phyloP scores from a whole-genome alignment of 129 eudicot genomes.

The Smallanthus sonchifolius region DNA sequence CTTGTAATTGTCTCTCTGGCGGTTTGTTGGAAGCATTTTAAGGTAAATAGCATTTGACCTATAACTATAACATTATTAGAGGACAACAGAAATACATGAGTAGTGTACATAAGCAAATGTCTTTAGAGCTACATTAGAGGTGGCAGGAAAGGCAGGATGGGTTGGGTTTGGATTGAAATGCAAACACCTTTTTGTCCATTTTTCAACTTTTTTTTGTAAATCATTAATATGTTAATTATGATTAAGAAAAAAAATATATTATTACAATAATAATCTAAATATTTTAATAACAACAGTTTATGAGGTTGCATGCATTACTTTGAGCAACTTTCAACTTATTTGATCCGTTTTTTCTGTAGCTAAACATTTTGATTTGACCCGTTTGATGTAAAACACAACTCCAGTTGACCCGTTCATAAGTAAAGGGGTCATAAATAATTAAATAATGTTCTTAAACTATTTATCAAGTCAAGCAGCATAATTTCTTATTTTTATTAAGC shows the following conservation, averaged over 20 bases:
- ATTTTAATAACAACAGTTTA: background rate
- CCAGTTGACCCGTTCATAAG: background rate
- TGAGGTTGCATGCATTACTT: background rate
- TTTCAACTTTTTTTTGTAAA: background rate
- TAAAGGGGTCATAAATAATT: background rate
- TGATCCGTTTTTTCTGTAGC: background rate
- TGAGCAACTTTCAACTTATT: background rate
- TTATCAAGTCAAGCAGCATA: background rate
- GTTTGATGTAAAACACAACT: background rate
- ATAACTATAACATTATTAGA: background rate
- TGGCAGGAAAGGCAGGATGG: background rate
- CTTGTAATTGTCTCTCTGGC: slow-evolving; percentile 49
- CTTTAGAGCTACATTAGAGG: background rate
- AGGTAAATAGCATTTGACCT: slow-evolving; percentile 40
- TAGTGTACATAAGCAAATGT: background rate
- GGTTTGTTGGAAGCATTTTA: slow-evolving; percentile 75
- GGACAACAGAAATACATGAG: background rate
- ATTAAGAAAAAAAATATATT: background rate
- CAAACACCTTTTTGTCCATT: background rate
- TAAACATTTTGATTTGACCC: background rate
- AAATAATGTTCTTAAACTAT: background rate
- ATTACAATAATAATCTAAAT: background rate
- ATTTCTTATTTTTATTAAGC: background rate
- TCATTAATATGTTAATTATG: background rate
- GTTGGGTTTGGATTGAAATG: background rate